These are phyloP conservation scores for Carex cristatella DNA, from an alignment of 176 grass and related monocot genomes.

Conservation along the genomic window DNA sequence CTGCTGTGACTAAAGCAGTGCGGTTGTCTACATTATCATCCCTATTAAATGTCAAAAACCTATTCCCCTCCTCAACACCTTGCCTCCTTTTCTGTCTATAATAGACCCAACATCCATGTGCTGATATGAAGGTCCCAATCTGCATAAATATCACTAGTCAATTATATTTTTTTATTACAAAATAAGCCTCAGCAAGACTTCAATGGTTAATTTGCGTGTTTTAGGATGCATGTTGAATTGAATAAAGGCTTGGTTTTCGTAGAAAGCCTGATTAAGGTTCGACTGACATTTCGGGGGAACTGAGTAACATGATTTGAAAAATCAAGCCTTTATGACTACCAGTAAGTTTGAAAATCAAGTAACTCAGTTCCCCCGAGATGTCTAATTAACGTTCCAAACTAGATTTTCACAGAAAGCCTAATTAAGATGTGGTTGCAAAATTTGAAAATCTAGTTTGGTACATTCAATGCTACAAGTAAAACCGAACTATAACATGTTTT, in stretches of 20 bases:
- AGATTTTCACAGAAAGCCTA: too few species aligned
- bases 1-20: neutral
- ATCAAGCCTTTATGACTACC: too few species aligned
- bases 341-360: too few species aligned
- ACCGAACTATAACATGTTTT: too few species aligned
- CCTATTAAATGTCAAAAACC: neutral
- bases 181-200: neutral
- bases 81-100: neutral
- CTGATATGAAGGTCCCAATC: constrained; percentile 39
- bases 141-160: neutral
- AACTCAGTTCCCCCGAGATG: too few species aligned
- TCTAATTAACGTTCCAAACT: too few species aligned
- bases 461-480: too few species aligned
- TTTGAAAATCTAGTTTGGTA: too few species aligned
- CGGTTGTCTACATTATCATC: neutral
- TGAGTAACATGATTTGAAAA: neutral
- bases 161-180: neutral
- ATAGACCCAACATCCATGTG: constrained; percentile 32
- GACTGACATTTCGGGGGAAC: neutral
- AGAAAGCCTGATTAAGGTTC: neutral
- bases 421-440: too few species aligned
- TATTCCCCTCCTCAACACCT: neutral
- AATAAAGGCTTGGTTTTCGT: neutral
- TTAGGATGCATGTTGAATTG: neutral
- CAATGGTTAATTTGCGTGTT: neutral